phyloP scores from a whole-genome alignment of 805 yeast genomes.

The Pichia scutulata region DNA sequence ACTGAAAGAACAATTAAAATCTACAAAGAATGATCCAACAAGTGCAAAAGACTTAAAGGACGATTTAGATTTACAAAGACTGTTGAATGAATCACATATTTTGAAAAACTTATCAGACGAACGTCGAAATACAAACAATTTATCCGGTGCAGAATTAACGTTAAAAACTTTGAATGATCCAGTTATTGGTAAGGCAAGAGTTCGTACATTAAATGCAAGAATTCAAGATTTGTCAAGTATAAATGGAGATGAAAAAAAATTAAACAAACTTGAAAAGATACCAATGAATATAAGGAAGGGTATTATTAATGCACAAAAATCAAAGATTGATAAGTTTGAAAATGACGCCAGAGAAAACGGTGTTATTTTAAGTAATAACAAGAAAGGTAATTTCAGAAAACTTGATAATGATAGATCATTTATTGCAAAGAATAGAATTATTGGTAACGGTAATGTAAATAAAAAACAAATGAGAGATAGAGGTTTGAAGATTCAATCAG shows the following conservation, averaged over 20 bases:
- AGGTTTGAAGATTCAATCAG: slow-evolving; percentile 68
- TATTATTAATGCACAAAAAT: slow-evolving; percentile 52
- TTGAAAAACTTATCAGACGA: slow-evolving; percentile 27
- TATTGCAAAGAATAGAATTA: slow-evolving; percentile 41
- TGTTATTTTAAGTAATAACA: slow-evolving; percentile 66
- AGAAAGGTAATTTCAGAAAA: slow-evolving; percentile 58
- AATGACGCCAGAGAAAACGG: slow-evolving; percentile 85
- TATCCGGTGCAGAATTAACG: slow-evolving; percentile 64
- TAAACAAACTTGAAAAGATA: slow-evolving; percentile 57
- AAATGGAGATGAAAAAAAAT: slow-evolving; percentile 31
- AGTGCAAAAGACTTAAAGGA: slow-evolving; percentile 36
- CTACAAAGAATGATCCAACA: slow-evolving; percentile 13
- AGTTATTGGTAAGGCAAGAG: slow-evolving; percentile 63
- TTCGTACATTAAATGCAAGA: slow-evolving; percentile 54
- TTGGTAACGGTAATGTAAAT: slow-evolving; percentile 40
- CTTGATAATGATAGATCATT: slow-evolving; percentile 44
- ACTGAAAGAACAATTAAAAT: slow-evolving; percentile 21
- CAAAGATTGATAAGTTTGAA: slow-evolving; percentile 51
- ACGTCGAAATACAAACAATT: slow-evolving; percentile 25
- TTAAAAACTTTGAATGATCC: slow-evolving; percentile 55
- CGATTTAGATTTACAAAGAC: slow-evolving; percentile 61
- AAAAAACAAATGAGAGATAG: slow-evolving; percentile 46
- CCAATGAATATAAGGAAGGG: slow-evolving; percentile 89
- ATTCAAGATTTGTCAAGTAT: slow-evolving; percentile 40
- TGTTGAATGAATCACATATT: slow-evolving; percentile 66